Evolutionary conservation across 768 basidiomycete species (phyloP).

Genomic region (Goffeauzyma gilvescens): DNA sequence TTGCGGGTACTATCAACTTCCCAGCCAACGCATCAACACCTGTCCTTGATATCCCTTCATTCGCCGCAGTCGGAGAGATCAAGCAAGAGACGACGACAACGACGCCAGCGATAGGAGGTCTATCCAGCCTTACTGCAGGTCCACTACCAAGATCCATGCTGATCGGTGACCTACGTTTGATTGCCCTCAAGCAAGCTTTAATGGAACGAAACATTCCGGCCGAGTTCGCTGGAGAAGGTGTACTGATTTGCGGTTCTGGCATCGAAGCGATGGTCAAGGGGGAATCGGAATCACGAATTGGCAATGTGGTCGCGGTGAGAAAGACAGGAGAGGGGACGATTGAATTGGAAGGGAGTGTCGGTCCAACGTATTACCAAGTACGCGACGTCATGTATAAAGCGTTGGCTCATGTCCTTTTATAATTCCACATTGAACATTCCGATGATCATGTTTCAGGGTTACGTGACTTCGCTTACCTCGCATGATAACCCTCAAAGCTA

Average conservation of each 20-base stretch:
- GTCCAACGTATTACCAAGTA: constrained; percentile 73
- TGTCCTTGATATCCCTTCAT: constrained; percentile 42
- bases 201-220: constrained; percentile 59
- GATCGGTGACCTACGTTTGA: constrained; percentile 91
- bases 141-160: constrained; percentile 64
- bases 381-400: constrained; percentile 73
- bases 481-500: no score
- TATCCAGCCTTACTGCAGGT: not conserved
- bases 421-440: no score
- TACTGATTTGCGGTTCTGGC: constrained; percentile 53
- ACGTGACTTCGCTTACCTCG: no score
- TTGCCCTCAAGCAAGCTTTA: constrained; percentile 64
- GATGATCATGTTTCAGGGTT: no score
- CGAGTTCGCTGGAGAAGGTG: constrained; percentile 92
- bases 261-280: constrained; percentile 35
- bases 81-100: constrained; percentile 2
- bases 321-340: constrained; percentile 71
- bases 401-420: constrained; percentile 60
- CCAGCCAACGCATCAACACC: constrained; percentile 78
- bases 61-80: not conserved
- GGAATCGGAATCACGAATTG: constrained; percentile 27
- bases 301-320: constrained; percentile 51
- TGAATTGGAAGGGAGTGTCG: constrained; percentile 74
- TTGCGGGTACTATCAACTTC: constrained; percentile 67
- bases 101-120: not conserved